These are phyloP conservation scores for Thoreauomyces humboldtii DNA, from an alignment of 192 early-diverging fungal genomes.

Conservation along the genomic window DNA sequence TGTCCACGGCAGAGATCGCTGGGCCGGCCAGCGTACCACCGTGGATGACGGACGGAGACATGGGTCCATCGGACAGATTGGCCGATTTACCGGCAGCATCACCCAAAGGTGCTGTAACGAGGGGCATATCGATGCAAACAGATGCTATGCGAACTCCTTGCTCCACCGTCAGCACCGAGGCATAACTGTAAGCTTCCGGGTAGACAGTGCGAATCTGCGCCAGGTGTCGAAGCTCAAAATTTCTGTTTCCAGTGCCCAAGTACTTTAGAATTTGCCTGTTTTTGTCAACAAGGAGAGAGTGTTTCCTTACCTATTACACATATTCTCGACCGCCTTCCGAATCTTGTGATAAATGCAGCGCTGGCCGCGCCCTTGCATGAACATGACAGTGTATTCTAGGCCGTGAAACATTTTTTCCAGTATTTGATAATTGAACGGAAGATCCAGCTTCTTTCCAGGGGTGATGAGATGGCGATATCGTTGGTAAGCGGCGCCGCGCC, in stretches of 20 bases:
- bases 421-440: conserved; percentile 25
- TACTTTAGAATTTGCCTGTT: not conserved
- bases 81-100: too few relatives aligned
- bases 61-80: not conserved
- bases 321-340: conserved; percentile 51
- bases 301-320: conserved; percentile 38
- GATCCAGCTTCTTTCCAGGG: conserved; percentile 12
- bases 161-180: conserved; percentile 8
- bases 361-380: conserved; percentile 22
- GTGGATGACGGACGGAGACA: conserved; percentile 7
- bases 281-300: not conserved
- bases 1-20: conserved; percentile 13
- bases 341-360: conserved; percentile 41
- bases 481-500: conserved; percentile 9
- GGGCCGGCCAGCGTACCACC: conserved; percentile 14
- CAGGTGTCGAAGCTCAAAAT: conserved; percentile 49
- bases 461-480: conserved; percentile 14
- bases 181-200: conserved; percentile 46
- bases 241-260: conserved; percentile 8
- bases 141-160: conserved; percentile 14
- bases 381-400: conserved; percentile 32
- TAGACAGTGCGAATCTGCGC: conserved; percentile 53
- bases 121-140: conserved; percentile 12
- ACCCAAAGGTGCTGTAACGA: not conserved
- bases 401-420: conserved; percentile 35